Base-by-base conservation (phyloP, 768 basidiomycete genomes). In the Tricholoma hemisulphureum region DNA sequence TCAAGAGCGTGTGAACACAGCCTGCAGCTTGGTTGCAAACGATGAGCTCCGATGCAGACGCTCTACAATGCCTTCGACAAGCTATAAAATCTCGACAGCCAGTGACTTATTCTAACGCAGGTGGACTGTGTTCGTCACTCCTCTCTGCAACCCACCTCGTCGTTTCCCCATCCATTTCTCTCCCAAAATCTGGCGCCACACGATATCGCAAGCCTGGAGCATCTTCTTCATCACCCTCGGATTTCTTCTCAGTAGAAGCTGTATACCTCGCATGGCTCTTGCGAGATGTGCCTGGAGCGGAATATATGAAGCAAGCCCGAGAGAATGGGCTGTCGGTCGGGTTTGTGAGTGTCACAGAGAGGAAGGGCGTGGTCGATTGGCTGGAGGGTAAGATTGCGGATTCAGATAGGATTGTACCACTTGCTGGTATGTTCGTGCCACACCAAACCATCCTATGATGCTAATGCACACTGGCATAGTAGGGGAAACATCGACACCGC, bases 301-400 rank as follows among this genome's bases (percentile, higher is more conserved):
- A 95, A 62, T 98, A 98, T 74, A 86, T 96, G 84, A 89, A 87
- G 67, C 87, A 90, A 64, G 87, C 88, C 2, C 79, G 91, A 55
- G 89, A 90, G 65, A 80, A 80, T 41, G 89, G 91, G 1, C 73
- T 94, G 28, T 77, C 83, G 2, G 81, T 85, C 35, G 88, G 88
- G 0, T 82, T 93, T 68, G 92, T 98, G 35, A 87, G 89, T 63
- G 85, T 93, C 31, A 92, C 93, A 2, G 95, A 97, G 73, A 78
- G 95, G 60, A 93, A 91, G 75, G 80, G 79, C 45, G 86, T 96
- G 0, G 84, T 92, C 32, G 94, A 95, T 52, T 98, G 90, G 86
- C 69, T 98, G 43, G 85, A 89, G 64, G 86, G 90, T 32, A 79
- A 75, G 65, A 68, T 71, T 11, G 57, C 68, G 5, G 76, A 80